phyloP scores from a whole-genome alignment of 179 eudicot species.

The Camellia oleifera region DNA sequence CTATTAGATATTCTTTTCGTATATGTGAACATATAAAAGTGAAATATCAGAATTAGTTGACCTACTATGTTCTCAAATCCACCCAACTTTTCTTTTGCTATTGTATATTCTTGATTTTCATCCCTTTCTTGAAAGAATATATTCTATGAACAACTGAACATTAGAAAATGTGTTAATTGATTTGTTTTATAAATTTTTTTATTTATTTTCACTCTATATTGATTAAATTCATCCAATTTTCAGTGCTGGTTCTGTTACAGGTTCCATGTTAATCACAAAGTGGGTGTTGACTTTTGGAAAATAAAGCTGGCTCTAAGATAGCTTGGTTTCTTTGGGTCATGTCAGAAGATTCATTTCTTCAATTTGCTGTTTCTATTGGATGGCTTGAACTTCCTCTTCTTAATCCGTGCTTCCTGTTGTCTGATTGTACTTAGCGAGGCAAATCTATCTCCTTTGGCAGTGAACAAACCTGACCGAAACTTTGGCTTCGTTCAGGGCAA shows the following conservation, averaged over 20 bases:
- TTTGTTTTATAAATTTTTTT: not conserved
- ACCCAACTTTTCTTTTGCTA: not conserved
- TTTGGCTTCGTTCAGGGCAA: slow-evolving; percentile 32
- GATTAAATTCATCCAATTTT: not conserved
- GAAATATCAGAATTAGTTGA: not conserved
- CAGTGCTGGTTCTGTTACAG: slow-evolving; percentile 27
- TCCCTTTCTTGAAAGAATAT: no score
- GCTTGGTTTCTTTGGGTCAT: slow-evolving; percentile 15
- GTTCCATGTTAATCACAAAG: slow-evolving; percentile 34
- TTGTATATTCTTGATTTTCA: not conserved
- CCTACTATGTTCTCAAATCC: not conserved
- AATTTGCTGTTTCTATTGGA: not conserved
- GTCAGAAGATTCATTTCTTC: not conserved
- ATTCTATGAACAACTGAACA: not conserved
- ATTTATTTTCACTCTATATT: not conserved
- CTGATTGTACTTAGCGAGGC: slow-evolving; percentile 15
- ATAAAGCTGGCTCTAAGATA: slow-evolving; percentile 17
- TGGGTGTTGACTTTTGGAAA: slow-evolving; percentile 26
- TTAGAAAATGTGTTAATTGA: slow-evolving; percentile 9
- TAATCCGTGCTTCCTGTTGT: not conserved
- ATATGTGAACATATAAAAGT: not conserved
- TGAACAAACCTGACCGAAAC: slow-evolving; percentile 13
- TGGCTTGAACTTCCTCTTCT: not conserved
- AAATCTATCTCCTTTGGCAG: slow-evolving; percentile 35
- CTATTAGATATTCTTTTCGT: not conserved